A percentile compares a stretch with the other conserved stretches of the same genome.
These are phyloP conservation scores for Pseudocercospora fuligena DNA, from an alignment of 2,329 filamentous ascomycete species.

Conservation along the genomic window DNA sequence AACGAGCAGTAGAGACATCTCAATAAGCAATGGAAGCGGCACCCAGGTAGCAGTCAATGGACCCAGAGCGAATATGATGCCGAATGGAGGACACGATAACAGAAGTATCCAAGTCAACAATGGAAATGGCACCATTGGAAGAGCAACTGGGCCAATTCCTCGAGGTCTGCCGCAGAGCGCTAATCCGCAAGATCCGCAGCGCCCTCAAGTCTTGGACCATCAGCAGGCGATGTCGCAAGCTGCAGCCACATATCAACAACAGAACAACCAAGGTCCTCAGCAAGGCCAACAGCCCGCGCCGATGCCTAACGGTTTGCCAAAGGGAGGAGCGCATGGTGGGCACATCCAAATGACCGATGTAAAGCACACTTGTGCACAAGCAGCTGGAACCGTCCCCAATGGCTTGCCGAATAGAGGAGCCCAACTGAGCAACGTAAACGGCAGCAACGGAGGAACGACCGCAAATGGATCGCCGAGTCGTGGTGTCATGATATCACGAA, in stretches of 20 bases:
- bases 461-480: no score
- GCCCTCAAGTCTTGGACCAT: slow-evolving; percentile 46
- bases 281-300: slow-evolving; percentile 28
- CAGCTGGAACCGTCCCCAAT: not conserved
- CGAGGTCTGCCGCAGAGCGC: slow-evolving; percentile 22
- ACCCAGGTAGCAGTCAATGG: not conserved
- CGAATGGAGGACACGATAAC: not conserved
- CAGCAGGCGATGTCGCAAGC: slow-evolving; percentile 51
- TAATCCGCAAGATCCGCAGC: slow-evolving; percentile 29
- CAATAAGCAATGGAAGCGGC: not conserved
- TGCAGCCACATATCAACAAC: slow-evolving; percentile 23
- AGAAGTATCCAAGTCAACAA: not conserved
- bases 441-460: no score
- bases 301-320: not conserved
- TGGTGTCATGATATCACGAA: no score
- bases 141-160: not conserved
- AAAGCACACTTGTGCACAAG: not conserved
- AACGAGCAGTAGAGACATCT: not conserved
- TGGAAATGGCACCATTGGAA: not conserved
- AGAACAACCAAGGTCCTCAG: slow-evolving; percentile 24
- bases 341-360: no score
- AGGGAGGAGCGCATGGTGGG: not conserved
- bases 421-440: no score
- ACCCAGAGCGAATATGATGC: not conserved
- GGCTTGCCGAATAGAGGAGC: not conserved